Evolutionary conservation across 805 yeast genomes (phyloP).

Genomic region (Priceomyces castillae): DNA sequence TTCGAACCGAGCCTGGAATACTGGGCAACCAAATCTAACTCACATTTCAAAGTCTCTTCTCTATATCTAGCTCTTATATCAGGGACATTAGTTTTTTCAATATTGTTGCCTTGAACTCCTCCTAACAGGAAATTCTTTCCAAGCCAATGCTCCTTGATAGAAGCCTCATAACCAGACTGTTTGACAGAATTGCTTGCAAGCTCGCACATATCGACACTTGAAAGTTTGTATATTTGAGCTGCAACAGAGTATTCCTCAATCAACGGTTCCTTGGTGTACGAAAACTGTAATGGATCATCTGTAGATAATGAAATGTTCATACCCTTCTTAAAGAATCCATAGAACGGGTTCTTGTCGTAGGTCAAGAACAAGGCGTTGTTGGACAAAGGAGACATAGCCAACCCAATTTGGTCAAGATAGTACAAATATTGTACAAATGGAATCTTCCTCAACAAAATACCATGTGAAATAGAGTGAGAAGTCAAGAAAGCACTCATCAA

Average conservation of each 20-base stretch:
- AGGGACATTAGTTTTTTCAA: slow-evolving; percentile 95
- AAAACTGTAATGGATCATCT: slow-evolving; percentile 96
- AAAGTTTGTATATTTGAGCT: slow-evolving; percentile 92
- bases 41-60: slow-evolving; percentile 71
- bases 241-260: slow-evolving; percentile 98
- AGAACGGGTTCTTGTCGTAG: slow-evolving; percentile 96
- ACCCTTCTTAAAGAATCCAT: slow-evolving; percentile 86
- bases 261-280: slow-evolving; percentile 94
- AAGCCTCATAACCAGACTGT: slow-evolving; percentile 92
- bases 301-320: slow-evolving; percentile 92
- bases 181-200: slow-evolving; percentile 87
- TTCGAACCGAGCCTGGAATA: slow-evolving; percentile 36
- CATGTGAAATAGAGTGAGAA: slow-evolving; percentile 93
- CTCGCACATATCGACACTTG: slow-evolving; percentile 97
- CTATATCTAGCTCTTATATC: slow-evolving; percentile 82
- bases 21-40: slow-evolving; percentile 62
- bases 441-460: slow-evolving; percentile 86
- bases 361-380: slow-evolving; percentile 94
- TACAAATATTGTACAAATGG: slow-evolving; percentile 93
- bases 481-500: slow-evolving; percentile 84
- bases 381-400: slow-evolving; percentile 98
- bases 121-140: slow-evolving; percentile 59
- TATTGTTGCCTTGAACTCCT: slow-evolving; percentile 80
- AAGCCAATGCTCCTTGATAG: slow-evolving; percentile 87
- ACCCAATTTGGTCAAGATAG: slow-evolving; percentile 91